Evolutionary conservation across 768 basidiomycete genomes (phyloP).

Genomic region (Tubosaeta sp.): DNA sequence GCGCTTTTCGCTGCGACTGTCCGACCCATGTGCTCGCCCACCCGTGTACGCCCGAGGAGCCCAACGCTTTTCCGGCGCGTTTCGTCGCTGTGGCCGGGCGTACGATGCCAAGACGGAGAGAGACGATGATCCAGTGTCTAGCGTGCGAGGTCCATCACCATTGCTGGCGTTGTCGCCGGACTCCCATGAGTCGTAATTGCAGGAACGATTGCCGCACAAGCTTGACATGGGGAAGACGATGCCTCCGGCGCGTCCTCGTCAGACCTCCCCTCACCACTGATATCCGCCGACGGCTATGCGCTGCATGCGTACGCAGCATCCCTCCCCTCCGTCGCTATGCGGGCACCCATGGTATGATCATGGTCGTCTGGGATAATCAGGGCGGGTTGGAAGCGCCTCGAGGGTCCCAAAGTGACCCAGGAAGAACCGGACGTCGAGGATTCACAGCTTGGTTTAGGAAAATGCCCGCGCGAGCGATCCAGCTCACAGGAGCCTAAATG

Average conservation of each 20-base stretch:
- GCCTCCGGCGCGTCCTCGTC: slow-evolving; percentile 58
- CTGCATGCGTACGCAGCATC: slow-evolving; percentile 57
- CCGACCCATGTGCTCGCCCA: slow-evolving; percentile 62
- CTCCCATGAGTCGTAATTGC: slow-evolving; percentile 80
- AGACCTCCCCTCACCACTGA: slow-evolving; percentile 62
- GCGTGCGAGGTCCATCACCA: slow-evolving; percentile 56
- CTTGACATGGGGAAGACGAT: slow-evolving; percentile 10
- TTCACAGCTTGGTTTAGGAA: slow-evolving; percentile 23
- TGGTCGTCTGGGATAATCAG: slow-evolving; percentile 54
- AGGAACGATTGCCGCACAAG: slow-evolving; percentile 57
- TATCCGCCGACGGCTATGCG: slow-evolving; percentile 72
- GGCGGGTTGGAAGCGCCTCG: slow-evolving; percentile 40
- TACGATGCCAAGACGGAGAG: slow-evolving; percentile 75
- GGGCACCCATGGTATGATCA: slow-evolving; percentile 62
- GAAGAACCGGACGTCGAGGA: too few species aligned
- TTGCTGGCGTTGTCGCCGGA: too few species aligned
- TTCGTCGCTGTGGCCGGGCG: slow-evolving; percentile 69
- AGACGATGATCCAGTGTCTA: slow-evolving; percentile 88
- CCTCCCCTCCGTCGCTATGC: slow-evolving; percentile 56
- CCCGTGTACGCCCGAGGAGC: slow-evolving; percentile 54
- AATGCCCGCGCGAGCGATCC: slow-evolving; percentile 37
- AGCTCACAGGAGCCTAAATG: slow-evolving; percentile 36
- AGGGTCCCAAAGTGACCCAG: slow-evolving; percentile 4
- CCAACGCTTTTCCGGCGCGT: slow-evolving; percentile 60
- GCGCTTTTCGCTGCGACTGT: slow-evolving; percentile 81